These are phyloP conservation scores for Xylaria telfairii DNA, from an alignment of 495 filamentous ascomycete species.

Conservation along the genomic window DNA sequence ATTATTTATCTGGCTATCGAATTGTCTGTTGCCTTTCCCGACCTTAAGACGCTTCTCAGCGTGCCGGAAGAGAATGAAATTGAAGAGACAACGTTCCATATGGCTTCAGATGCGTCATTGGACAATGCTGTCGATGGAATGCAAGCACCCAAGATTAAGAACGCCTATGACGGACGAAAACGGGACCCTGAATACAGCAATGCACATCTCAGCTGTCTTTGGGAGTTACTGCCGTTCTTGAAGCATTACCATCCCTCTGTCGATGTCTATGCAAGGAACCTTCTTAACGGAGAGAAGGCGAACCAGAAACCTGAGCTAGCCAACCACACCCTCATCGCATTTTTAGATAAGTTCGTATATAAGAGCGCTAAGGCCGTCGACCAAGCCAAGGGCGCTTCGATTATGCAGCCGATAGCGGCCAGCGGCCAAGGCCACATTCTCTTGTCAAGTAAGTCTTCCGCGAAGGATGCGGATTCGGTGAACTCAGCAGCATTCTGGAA, in stretches of 20 bases:
- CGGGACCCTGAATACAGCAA: slow-evolving; percentile 89
- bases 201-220: slow-evolving; percentile 86
- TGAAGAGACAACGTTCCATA: slow-evolving; percentile 34
- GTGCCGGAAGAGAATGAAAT: slow-evolving; percentile 71
- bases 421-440: slow-evolving; percentile 68
- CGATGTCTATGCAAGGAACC: slow-evolving; percentile 76
- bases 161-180: slow-evolving; percentile 83
- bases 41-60: slow-evolving; percentile 73
- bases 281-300: slow-evolving; percentile 70
- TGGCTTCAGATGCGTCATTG: slow-evolving; percentile 31
- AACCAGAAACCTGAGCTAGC: slow-evolving; percentile 87
- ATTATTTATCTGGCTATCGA: slow-evolving; percentile 86
- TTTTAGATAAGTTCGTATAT: slow-evolving; percentile 97
- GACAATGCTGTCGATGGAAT: slow-evolving; percentile 13
- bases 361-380: slow-evolving; percentile 78
- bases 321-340: slow-evolving; percentile 87
- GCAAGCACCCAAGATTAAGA: slow-evolving; percentile 25
- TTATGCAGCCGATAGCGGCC: slow-evolving; percentile 90
- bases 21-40: slow-evolving; percentile 74
- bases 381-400: slow-evolving; percentile 73
- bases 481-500: slow-evolving; percentile 94
- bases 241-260: slow-evolving; percentile 94
- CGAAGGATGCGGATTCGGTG: slow-evolving; percentile 62
- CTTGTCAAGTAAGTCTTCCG: slow-evolving; percentile 59
- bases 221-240: slow-evolving; percentile 85